Base-by-base conservation (phyloP, 768 basidiomycete species). In the Paxillus ammoniavirescens region DNA sequence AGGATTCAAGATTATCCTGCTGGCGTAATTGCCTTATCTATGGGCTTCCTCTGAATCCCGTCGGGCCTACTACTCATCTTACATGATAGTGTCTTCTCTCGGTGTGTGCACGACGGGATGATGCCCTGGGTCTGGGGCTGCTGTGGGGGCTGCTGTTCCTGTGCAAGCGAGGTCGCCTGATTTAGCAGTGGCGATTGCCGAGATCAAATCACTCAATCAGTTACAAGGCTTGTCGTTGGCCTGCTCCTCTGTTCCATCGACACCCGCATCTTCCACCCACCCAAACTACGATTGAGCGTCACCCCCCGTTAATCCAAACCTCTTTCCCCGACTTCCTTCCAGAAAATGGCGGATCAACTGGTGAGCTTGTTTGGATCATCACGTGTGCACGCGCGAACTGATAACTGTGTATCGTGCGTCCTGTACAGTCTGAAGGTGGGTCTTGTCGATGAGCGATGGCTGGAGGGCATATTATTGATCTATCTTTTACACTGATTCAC, bases 261-360 rank as follows among this genome's bases (percentile, higher is more conserved):
- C 53, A 37, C 12, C 26, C 23, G 36, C 50, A 51, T 28, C 54
- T 45, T 51, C 12, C 26, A 48, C 23, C 38, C 26, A 26, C 26
- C 26, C 21, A 52, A 30, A 42, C 58, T 13, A 48, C 56, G n/a
- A 49, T 46, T 26, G n/a, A 15, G 17, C 53, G 44, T 21, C 17
- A 21, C 52, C 14, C 37, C 42, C 30, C 33, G 23, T 49, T 21
- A 13, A n/a, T 47, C 18, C 17, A n/a, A 49, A 30, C 17, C 3
- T 45, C 40, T 21, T 37, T 43, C 21, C 30, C 26, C 12, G 47
- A 40, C 28, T 43, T 47, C 23, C 55, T 55, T 57, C 58, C 64
- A 59, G 62, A 69, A 62, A 53, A 83, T 83, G 82, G 78, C 80
- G 54, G 81, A 83, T 70, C 80, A 82, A 69, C 64, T 83, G 61